A percentile compares a stretch with the other conserved stretches of the same genome.
Evolutionary conservation across 306 rosid species (phyloP).

Genomic region (Arachis stenosperma): DNA sequence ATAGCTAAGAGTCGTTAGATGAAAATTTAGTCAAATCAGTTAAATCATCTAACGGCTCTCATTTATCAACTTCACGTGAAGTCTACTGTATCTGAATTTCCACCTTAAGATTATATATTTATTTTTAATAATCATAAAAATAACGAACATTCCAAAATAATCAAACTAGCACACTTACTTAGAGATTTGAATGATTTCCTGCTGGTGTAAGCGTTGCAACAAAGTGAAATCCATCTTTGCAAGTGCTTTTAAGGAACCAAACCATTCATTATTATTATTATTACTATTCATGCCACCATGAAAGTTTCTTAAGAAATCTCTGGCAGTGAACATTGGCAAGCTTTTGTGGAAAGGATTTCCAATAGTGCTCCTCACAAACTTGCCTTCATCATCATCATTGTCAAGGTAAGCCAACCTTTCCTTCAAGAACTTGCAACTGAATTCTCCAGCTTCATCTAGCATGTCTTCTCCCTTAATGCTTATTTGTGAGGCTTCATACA

Average conservation of each 20-base stretch:
- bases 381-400: slow-evolving; percentile 32
- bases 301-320: slow-evolving; percentile 34
- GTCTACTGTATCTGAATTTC: no score
- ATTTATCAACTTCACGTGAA: no score
- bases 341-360: slow-evolving; percentile 63
- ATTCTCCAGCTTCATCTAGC: slow-evolving; percentile 43
- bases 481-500: slow-evolving; percentile 52
- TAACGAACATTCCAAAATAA: no score
- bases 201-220: slow-evolving; percentile 41
- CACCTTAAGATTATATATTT: no score
- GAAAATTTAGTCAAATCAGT: no score
- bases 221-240: slow-evolving; percentile 53
- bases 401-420: slow-evolving; percentile 3
- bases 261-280: slow-evolving; percentile 46
- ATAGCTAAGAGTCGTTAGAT: no score
- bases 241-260: slow-evolving; percentile 41
- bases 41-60: no score
- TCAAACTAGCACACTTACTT: slow-evolving; percentile 33
- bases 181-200: slow-evolving; percentile 50
- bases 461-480: slow-evolving; percentile 42
- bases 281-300: slow-evolving; percentile 17
- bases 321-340: slow-evolving; percentile 51
- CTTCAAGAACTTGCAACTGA: slow-evolving; percentile 34
- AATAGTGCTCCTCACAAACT: slow-evolving; percentile 45
- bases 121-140: no score